Base-by-base conservation (phyloP, 2,329 filamentous ascomycete genomes). In the Colletotrichum chlorophyti region DNA sequence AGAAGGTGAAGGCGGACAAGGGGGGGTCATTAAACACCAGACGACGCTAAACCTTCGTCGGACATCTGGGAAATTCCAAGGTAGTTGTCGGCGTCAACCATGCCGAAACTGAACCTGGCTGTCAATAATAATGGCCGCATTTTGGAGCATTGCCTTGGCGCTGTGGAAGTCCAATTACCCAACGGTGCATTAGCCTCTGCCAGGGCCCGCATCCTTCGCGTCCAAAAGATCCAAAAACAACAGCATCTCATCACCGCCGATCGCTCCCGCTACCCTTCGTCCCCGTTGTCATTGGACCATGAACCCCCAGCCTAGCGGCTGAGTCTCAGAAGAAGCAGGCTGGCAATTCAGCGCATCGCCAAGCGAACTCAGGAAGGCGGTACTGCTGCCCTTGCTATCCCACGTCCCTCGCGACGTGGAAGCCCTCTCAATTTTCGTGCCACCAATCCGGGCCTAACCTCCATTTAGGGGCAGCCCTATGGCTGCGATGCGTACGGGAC, bases 181-280 rank as follows among this genome's bases (percentile, higher is more conserved):
- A 23, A 31, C 43, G 29, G n/a, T 29, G n/a, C 35, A 31, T 53
- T 35, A 35, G 38, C 4, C 17, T 23, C 12, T 11, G 24, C 31
- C 43, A 29, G 52, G 55, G 37, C 15, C 11, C 31, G 51, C 23
- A 59, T 59, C 55, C 55, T 55, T 55, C 38, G 32, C 24, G 46
- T 3, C 5, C 24, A 26, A 49, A 38, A 21, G 24, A 21, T 15
- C 50, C 31, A 32, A 31, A 15, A n/a, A 14, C 6, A 32, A 23
- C n/a, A n/a, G 24, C 24, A 11, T n/a, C 12, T 38, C n/a, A n/a
- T 17, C 24, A 21, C 15, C 26, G 51, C 50, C 31, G 50, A 55
- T 59, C 37, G 14, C 43, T 24, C 14, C 37, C 31, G 11, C n/a
- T n/a, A n/a, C n/a, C n/a, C n/a, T n/a, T n/a, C 24, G 24, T 26